phyloP scores from a whole-genome alignment of 352 stramenopile genomes.

The Phytophthora litchii region DNA sequence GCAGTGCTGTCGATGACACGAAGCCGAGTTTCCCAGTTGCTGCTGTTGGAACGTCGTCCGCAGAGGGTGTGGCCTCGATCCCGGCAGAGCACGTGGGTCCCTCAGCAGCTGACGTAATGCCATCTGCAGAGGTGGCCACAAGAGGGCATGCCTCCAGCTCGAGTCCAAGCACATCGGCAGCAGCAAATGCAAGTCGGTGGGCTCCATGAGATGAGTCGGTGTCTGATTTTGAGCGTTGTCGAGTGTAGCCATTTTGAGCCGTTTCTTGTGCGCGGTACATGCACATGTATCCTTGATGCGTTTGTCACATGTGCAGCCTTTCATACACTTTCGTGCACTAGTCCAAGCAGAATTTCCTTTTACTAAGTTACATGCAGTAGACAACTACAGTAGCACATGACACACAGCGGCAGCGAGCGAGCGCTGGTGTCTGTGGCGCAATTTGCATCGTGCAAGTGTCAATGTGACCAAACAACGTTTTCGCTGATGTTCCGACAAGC shows the following conservation, averaged over 20 bases:
- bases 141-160: background rate
- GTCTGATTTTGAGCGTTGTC: too few species aligned
- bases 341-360: too few species aligned
- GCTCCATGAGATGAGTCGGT: constrained; percentile 4
- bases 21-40: constrained; percentile 5
- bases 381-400: too few species aligned
- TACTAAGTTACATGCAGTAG: too few species aligned
- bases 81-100: constrained; percentile 20
- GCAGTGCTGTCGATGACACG: constrained; percentile 6
- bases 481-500: too few species aligned
- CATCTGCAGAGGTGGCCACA: background rate
- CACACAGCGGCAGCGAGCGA: too few species aligned
- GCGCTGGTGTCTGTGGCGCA: too few species aligned
- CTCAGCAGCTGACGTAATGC: constrained; percentile 12
- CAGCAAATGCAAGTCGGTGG: too few species aligned
- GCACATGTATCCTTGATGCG: constrained; percentile 28
- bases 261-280: constrained; percentile 14
- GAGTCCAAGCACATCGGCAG: background rate
- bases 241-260: constrained; percentile 13
- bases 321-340: too few species aligned
- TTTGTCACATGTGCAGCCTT: constrained; percentile 18
- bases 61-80: background rate
- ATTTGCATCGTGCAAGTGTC: too few species aligned
- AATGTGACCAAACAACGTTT: too few species aligned
- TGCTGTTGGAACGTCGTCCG: background rate